phyloP scores from a whole-genome alignment of 2,329 filamentous ascomycete species.

The Mycosphaerella arachidis region DNA sequence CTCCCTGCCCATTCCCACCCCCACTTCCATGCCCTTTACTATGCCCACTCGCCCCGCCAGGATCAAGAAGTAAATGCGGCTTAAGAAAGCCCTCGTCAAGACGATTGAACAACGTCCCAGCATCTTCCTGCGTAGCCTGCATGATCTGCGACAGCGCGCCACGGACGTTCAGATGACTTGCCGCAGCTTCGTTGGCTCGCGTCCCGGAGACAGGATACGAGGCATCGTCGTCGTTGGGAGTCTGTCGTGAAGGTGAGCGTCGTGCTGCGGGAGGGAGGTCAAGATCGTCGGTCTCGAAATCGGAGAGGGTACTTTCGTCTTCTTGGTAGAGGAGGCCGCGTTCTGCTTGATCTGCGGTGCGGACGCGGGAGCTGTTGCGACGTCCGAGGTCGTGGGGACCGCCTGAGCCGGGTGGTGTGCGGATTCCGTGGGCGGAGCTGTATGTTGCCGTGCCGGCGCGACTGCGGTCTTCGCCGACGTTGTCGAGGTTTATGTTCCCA shows the following conservation, averaged over 20 bases:
- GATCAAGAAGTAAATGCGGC: slow-evolving; percentile 80
- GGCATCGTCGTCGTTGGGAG: slow-evolving; percentile 17
- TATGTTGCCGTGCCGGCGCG: slow-evolving; percentile 54
- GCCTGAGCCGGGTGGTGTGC: slow-evolving; percentile 45
- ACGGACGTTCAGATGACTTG: slow-evolving; percentile 52
- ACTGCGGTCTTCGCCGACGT: slow-evolving; percentile 29
- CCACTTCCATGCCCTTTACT: slow-evolving; percentile 12
- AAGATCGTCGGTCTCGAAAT: slow-evolving; percentile 51
- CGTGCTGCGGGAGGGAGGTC: slow-evolving; percentile 56
- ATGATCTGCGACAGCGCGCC: slow-evolving; percentile 77
- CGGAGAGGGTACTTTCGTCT: slow-evolving; percentile 41
- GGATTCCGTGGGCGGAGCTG: slow-evolving; percentile 52
- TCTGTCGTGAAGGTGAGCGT: slow-evolving; percentile 40
- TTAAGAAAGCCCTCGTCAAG: slow-evolving; percentile 96
- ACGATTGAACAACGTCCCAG: slow-evolving; percentile 83
- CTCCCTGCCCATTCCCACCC: slow-evolving; percentile 5
- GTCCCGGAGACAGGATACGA: slow-evolving; percentile 41
- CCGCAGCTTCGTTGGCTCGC: slow-evolving; percentile 21
- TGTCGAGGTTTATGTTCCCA: slow-evolving; percentile 27
- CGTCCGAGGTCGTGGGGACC: slow-evolving; percentile 39
- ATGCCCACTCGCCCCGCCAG: slow-evolving; percentile 22
- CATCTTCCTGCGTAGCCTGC: slow-evolving; percentile 73
- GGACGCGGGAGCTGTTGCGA: slow-evolving; percentile 48
- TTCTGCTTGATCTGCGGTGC: slow-evolving; percentile 44
- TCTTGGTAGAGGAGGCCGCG: slow-evolving; percentile 52